Base-by-base conservation (phyloP, 2,329 filamentous ascomycete species). In the Calonectria hawksworthii region DNA sequence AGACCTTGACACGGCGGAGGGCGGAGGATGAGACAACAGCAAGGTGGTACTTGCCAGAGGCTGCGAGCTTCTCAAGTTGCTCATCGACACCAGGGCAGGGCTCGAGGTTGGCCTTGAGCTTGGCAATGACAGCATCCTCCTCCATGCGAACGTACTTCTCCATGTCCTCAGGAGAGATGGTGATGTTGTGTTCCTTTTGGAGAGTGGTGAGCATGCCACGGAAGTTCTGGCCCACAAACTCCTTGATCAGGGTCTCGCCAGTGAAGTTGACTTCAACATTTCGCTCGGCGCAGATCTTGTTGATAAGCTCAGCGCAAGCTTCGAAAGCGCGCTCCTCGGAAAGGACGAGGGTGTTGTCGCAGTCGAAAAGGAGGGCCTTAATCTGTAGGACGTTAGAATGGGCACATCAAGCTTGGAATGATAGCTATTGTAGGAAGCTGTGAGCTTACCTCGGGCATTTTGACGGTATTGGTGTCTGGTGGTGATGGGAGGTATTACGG, bases 161-260 rank as follows among this genome's bases (percentile, higher is more conserved):
- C 73, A 96, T 86, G 83, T 98, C 94, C 2, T 91, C 92, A 26
- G 89, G 85, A 32, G 86, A 80, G 86, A 98, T 91, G 68, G 89
- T 86, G 86, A 98, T 96, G 85, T 90, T 89, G 89, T 95, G 93
- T 85, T 94, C 93, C 85, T 92, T 87, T 86, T 96, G 93, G 75
- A 98, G 92, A 75, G 92, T 92, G 74, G 88, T 86, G 87, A 98
- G 93, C 95, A 98, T 98, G 86, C 95, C 95, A 80, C 95, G 95
- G 91, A 98, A 98, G 90, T 98, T 98, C 85, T 97, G 94, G 81
- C 96, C 96, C 80, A 98, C 95, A 82, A 98, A 98, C 87, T 98
- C 94, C 80, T 90, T 88, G 87, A 98, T 94, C 77, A 98, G 93
- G 74, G 92, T 90, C 63, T 93, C 91, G 82, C 94, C 94, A 5